A percentile compares a stretch with the other conserved stretches of the same genome.
Conservation (phyloP, 2,329 filamentous ascomycete species). For the Cladobotryum mycophilum region DNA sequence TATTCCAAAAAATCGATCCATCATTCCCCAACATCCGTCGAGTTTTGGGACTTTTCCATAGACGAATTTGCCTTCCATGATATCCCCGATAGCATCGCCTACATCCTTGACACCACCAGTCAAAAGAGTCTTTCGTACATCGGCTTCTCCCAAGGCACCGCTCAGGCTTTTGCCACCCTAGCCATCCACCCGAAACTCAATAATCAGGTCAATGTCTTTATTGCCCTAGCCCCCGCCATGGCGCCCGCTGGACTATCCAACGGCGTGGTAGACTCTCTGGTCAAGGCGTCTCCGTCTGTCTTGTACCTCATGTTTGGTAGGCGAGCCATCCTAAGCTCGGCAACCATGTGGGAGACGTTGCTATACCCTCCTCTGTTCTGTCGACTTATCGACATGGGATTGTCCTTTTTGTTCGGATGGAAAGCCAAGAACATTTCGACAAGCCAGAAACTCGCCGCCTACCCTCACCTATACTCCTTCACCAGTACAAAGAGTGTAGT, state of each 20-base stretch:
- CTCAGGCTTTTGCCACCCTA: conserved; percentile 89
- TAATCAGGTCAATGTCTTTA: conserved; percentile 89
- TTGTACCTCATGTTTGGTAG: conserved; percentile 90
- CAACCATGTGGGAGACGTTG: conserved; percentile 95
- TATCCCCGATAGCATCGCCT: conserved; percentile 89
- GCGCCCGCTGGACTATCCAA: conserved; percentile 86
- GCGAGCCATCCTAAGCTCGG: conserved; percentile 82
- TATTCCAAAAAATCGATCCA: conserved; percentile 93
- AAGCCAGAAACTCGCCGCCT: conserved; percentile 89
- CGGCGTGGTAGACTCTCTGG: conserved; percentile 82
- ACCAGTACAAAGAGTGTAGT: conserved; percentile 96
- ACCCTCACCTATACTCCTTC: conserved; percentile 93
- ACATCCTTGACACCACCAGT: conserved; percentile 77
- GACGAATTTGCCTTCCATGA: conserved; percentile 98
- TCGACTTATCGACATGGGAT: conserved; percentile 73
- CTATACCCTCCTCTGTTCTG: conserved; percentile 93
- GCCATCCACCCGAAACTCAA: conserved; percentile 91
- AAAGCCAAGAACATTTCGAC: conserved; percentile 73
- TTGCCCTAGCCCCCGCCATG: conserved; percentile 94
- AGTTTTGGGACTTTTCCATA: conserved; percentile 98
- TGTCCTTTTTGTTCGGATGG: conserved; percentile 88
- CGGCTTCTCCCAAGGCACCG: conserved; percentile 94
- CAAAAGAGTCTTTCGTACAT: conserved; percentile 88
- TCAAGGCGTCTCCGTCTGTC: conserved; percentile 89
- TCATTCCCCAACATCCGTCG: conserved; percentile 62